Percentiles rank a stretch among this genome's conserved stretches.
Conservation (phyloP, 495 filamentous ascomycete species). For the Aspergillus campestris region DNA sequence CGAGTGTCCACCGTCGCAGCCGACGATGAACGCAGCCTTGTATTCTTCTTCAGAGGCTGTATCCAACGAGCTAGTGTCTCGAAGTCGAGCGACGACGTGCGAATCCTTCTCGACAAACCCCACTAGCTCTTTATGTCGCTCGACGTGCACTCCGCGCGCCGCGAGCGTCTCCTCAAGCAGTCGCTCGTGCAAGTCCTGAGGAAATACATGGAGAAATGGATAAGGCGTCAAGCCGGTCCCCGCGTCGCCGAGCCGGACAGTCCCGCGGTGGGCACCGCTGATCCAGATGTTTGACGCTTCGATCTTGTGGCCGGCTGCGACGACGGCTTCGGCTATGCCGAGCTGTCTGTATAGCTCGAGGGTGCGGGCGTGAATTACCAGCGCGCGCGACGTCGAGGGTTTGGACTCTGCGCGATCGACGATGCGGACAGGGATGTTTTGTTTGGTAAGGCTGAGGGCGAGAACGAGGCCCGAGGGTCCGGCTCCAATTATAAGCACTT, state of each 20-base stretch:
- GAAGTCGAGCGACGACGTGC: slow-evolving; percentile 20
- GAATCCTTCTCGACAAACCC: slow-evolving; percentile 17
- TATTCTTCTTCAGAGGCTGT: slow-evolving; percentile 5
- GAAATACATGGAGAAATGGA: slow-evolving; percentile 21
- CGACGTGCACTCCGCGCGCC: slow-evolving; percentile 21
- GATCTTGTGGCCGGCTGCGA: slow-evolving; percentile 23
- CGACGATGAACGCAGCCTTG: slow-evolving; percentile 25
- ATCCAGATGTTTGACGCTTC: slow-evolving; percentile 31
- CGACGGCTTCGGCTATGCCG: slow-evolving; percentile 24
- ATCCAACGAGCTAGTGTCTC: background rate
- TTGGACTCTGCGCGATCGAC: slow-evolving; percentile 23
- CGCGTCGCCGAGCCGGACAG: slow-evolving; percentile 16
- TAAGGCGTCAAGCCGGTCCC: slow-evolving; percentile 26
- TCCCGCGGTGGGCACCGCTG: slow-evolving; percentile 13
- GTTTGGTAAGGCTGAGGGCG: slow-evolving; percentile 29
- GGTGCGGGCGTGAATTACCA: slow-evolving; percentile 34
- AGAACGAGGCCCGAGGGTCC: slow-evolving; percentile 35
- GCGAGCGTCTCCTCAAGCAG: slow-evolving; percentile 26
- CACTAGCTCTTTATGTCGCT: slow-evolving; percentile 19
- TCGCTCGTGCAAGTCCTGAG: slow-evolving; percentile 30
- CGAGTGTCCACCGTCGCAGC: slow-evolving; percentile 31
- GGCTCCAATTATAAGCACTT: slow-evolving; percentile 32
- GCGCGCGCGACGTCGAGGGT: slow-evolving; percentile 26
- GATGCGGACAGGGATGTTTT: slow-evolving; percentile 26
- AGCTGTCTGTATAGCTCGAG: slow-evolving; percentile 35